Conservation (phyloP, 805 yeast species). For the Maudiozyma turicensis region DNA sequence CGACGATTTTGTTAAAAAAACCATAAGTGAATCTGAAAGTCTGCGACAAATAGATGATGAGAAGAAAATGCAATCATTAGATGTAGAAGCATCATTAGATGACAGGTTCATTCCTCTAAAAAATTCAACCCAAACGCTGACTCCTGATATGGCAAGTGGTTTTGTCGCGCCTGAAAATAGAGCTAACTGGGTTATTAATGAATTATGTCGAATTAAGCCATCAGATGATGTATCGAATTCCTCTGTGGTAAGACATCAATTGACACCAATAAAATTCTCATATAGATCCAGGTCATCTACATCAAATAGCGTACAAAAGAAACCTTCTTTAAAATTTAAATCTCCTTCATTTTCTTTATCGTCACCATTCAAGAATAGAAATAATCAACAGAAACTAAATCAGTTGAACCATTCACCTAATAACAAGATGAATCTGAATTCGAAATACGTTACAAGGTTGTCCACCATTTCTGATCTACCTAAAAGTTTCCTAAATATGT, state of each 20-base stretch:
- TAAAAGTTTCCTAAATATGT: slow-evolving; percentile 14
- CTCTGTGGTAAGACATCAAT: slow-evolving; percentile 22
- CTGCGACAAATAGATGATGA: slow-evolving; percentile 1
- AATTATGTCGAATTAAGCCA: slow-evolving; percentile 1
- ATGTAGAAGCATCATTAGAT: neutral
- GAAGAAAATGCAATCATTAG: slow-evolving; percentile 1
- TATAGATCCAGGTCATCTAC: neutral
- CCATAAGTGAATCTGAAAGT: neutral
- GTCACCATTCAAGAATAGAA: slow-evolving; percentile 3
- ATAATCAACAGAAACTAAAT: neutral
- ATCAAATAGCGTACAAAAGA: neutral
- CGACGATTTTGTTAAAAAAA: neutral
- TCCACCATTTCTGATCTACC: slow-evolving; percentile 27
- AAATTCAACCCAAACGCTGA: slow-evolving; percentile 27
- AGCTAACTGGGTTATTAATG: slow-evolving; percentile 1
- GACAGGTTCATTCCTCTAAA: slow-evolving; percentile 22
- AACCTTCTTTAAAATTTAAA: slow-evolving; percentile 1
- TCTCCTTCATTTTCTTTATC: neutral
- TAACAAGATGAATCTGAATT: slow-evolving; percentile 1
- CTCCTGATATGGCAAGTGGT: slow-evolving; percentile 20
- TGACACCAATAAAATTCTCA: slow-evolving; percentile 4
- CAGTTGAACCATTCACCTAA: neutral
- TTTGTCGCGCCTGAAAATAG: neutral
- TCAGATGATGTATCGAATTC: slow-evolving; percentile 16
- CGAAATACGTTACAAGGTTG: slow-evolving; percentile 18